phyloP scores from a whole-genome alignment of 176 grass and related monocot genomes.

The Chrysopogon serrulatus region DNA sequence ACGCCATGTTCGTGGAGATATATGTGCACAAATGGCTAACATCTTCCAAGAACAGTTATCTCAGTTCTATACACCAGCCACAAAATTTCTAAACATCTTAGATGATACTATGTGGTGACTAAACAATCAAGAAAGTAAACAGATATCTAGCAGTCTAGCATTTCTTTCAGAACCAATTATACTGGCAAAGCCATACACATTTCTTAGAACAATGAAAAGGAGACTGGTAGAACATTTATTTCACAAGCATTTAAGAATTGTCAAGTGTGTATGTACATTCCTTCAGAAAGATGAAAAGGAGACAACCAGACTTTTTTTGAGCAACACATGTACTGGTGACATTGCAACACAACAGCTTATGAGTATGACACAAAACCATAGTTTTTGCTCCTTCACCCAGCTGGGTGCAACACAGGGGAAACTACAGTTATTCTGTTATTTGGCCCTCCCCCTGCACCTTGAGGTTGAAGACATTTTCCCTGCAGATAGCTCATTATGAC shows the following conservation, averaged over 20 bases:
- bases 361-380: not conserved
- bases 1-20: not conserved
- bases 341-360: not conserved
- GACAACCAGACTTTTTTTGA: not conserved
- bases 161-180: not conserved
- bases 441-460: not conserved
- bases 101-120: slow-evolving; percentile 5
- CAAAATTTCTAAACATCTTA: not conserved
- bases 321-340: not conserved
- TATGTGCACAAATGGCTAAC: not conserved
- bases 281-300: not conserved
- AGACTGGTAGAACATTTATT: not conserved
- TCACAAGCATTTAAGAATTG: not conserved
- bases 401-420: not conserved
- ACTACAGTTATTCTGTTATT: not conserved
- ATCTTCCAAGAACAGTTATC: not conserved
- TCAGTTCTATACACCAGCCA: not conserved
- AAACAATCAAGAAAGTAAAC: not conserved
- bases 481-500: not conserved
- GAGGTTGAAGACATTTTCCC: not conserved
- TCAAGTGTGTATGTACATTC: not conserved
- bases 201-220: not conserved
- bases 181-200: not conserved
- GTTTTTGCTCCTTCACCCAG: not conserved
- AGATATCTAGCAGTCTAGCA: not conserved